A percentile compares a stretch with the other conserved stretches of the same genome.
Conservation (phyloP, 2,329 filamentous ascomycete genomes). For the Penicillium freii region DNA sequence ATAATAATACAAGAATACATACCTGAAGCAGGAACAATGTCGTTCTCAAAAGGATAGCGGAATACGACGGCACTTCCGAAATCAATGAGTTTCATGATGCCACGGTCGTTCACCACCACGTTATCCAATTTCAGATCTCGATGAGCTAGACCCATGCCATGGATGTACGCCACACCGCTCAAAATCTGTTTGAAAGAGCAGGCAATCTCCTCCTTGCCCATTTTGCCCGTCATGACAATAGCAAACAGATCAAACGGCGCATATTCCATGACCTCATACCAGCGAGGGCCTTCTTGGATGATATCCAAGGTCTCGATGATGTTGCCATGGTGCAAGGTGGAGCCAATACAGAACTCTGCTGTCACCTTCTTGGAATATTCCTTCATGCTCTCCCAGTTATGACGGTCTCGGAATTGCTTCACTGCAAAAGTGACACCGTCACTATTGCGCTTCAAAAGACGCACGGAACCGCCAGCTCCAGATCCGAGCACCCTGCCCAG, state of each 20-base stretch:
- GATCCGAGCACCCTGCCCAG: constrained; percentile 91
- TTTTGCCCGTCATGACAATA: constrained; percentile 98
- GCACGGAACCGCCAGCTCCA: constrained; percentile 89
- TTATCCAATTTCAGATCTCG: constrained; percentile 96
- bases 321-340: constrained; percentile 93
- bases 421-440: constrained; percentile 95
- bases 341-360: constrained; percentile 96
- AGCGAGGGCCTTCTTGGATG: constrained; percentile 86
- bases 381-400: constrained; percentile 88
- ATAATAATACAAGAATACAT: constrained; percentile 36
- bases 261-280: constrained; percentile 99
- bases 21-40: constrained; percentile 78
- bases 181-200: constrained; percentile 94
- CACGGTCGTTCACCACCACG: constrained; percentile 91
- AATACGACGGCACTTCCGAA: constrained; percentile 98
- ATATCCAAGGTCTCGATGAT: constrained; percentile 98
- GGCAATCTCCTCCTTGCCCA: constrained; percentile 84
- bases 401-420: constrained; percentile 90
- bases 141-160: constrained; percentile 92
- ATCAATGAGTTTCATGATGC: constrained; percentile 99
- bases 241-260: constrained; percentile 94
- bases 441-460: constrained; percentile 87
- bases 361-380: constrained; percentile 99
- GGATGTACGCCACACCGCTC: constrained; percentile 89
- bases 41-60: constrained; percentile 93